Percentiles rank a stretch among this genome's conserved stretches.
Conservation (phyloP, 2,329 filamentous ascomycete genomes). For the Xylariaceae sp. region DNA sequence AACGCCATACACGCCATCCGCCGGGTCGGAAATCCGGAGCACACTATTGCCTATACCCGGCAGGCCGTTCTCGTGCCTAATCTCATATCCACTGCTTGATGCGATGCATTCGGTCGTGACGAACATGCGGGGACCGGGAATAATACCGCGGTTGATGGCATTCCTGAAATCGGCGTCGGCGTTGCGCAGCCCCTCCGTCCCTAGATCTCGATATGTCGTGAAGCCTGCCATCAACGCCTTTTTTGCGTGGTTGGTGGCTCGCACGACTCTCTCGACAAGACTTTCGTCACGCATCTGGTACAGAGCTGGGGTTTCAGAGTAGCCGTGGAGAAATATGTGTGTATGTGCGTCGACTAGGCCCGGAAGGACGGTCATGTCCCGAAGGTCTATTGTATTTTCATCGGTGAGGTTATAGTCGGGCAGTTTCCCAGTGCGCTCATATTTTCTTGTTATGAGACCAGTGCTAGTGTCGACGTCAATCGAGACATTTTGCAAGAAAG, state of each 20-base stretch:
- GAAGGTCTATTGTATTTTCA: slow-evolving; percentile 44
- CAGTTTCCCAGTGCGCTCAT: slow-evolving; percentile 14
- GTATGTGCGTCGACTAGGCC: slow-evolving; percentile 54
- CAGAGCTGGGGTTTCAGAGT: slow-evolving; percentile 33
- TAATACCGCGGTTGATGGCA: slow-evolving; percentile 50
- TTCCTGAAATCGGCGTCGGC: slow-evolving; percentile 50
- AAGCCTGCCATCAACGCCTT: slow-evolving; percentile 53
- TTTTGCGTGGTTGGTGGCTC: slow-evolving; percentile 50
- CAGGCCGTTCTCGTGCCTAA: slow-evolving; percentile 43
- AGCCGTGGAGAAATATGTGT: slow-evolving; percentile 53
- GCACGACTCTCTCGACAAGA: slow-evolving; percentile 52
- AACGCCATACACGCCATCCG: slow-evolving; percentile 46
- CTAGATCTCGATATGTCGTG: slow-evolving; percentile 55
- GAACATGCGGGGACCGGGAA: slow-evolving; percentile 52
- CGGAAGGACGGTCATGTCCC: slow-evolving; percentile 47
- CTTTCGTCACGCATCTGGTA: slow-evolving; percentile 56
- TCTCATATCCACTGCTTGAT: slow-evolving; percentile 47
- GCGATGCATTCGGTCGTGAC: slow-evolving; percentile 51
- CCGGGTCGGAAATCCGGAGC: slow-evolving; percentile 40
- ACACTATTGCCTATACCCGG: slow-evolving; percentile 30
- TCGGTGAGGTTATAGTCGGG: slow-evolving; percentile 12
- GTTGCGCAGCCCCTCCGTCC: slow-evolving; percentile 48
- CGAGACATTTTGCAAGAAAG: slow-evolving; percentile 22
- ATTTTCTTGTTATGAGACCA: slow-evolving; percentile 25
- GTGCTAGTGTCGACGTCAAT: slow-evolving; percentile 25